A percentile compares a stretch with the other conserved stretches of the same genome.
phyloP scores from a whole-genome alignment of 345 rosid species.

The Lagerstroemia speciosa region DNA sequence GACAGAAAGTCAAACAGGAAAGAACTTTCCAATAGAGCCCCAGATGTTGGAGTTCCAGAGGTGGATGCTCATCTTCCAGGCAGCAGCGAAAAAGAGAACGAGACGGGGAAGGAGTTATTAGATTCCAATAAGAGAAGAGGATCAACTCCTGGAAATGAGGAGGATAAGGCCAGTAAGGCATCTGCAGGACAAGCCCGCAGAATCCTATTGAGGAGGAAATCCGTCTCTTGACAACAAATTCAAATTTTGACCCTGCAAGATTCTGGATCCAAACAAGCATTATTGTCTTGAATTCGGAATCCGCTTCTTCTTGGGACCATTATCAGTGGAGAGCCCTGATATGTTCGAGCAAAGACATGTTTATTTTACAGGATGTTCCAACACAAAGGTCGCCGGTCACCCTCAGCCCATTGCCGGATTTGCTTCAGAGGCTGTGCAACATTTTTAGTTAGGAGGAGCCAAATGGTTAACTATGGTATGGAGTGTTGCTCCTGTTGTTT shows the following conservation, averaged over 20 bases:
- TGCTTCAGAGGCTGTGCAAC: background rate
- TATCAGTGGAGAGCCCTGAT: background rate
- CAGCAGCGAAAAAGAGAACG: background rate
- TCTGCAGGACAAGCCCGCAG: background rate
- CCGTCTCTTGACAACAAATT: background rate
- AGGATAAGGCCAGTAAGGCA: background rate
- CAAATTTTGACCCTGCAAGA: background rate
- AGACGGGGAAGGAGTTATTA: background rate
- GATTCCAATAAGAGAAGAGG: background rate
- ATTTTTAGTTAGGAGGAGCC: no score
- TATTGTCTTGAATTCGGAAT: no score
- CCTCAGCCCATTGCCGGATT: background rate
- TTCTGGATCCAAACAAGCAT: background rate
- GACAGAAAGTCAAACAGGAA: background rate
- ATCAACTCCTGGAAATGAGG: background rate
- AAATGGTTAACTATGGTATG: no score
- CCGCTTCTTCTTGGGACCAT: background rate
- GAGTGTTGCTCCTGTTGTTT: no score
- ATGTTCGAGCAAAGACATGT: background rate
- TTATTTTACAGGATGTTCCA: background rate
- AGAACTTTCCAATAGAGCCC: background rate
- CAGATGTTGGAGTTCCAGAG: background rate
- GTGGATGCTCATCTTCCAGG: background rate
- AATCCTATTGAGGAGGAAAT: background rate
- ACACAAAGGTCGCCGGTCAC: background rate